These are phyloP conservation scores for Amauroascus niger DNA, from an alignment of 2,329 filamentous ascomycete species.

Conservation along the genomic window DNA sequence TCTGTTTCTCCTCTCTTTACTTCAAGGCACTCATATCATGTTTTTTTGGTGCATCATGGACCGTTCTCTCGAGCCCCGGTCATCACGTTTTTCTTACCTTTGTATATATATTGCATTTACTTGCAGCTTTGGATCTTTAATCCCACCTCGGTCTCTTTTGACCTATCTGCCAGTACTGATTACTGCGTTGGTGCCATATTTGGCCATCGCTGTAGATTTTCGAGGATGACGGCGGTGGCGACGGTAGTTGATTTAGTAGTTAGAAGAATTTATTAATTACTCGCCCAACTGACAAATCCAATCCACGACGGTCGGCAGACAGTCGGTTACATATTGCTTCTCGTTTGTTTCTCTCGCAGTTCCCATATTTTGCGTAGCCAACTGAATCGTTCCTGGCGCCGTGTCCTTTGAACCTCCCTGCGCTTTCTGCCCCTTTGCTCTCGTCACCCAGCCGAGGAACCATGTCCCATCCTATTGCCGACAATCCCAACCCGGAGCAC, in stretches of 20 bases:
- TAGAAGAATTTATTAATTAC: no score
- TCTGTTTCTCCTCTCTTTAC: no score
- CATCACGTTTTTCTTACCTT: no score
- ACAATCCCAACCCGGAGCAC: conserved; percentile 49
- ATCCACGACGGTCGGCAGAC: no score
- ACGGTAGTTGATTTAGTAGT: no score
- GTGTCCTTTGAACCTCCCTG: background rate
- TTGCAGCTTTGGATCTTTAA: background rate
- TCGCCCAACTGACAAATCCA: no score
- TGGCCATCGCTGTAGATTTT: background rate
- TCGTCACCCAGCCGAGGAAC: background rate
- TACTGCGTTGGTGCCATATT: background rate
- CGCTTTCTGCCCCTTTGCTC: background rate
- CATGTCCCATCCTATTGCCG: conserved; percentile 11
- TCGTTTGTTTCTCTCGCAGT: no score
- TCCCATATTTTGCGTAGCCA: background rate
- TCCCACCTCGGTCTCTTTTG: background rate
- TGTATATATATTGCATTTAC: background rate
- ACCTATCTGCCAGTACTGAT: background rate
- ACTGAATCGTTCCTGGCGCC: background rate
- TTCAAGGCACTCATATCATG: no score
- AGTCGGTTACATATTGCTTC: no score
- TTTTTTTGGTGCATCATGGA: no score
- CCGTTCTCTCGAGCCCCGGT: no score
- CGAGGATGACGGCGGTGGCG: no score